Evolutionary conservation across 768 basidiomycete genomes (phyloP), one percentile per base, ranked within the genome.

Genomic region (Psilocybe subaeruginosa): DNA sequence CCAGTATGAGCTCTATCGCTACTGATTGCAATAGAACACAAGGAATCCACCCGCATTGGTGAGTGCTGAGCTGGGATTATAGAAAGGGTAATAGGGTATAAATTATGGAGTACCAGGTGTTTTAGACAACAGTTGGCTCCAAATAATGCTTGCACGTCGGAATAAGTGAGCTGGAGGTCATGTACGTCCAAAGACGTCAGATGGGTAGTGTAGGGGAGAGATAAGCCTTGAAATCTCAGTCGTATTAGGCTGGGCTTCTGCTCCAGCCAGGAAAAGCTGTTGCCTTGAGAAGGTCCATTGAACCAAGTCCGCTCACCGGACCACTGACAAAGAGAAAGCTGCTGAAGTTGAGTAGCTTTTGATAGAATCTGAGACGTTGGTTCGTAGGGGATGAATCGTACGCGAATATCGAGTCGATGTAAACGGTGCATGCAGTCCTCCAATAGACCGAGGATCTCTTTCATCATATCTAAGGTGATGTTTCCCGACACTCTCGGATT

Each of bases 141-240:
- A 48, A 69, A 69, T n/a, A 69, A 48, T 3, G 43, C 30, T 33
- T 64, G 56, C 9, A 60, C 46, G 11, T 66, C 63, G 23, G 60
- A 45, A 49, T 64, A 63, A 14, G 45, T 59, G 14, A 52, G 65
- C 19, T 30, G 54, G 50, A 69, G 60, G 31, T 49, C 19, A 14
- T 52, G 33, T 2, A 60, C 56, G 4, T 54, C 54, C 19, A 69
- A 43, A 17, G 63, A 55, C 6, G 63, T 66, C 8, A 69, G 58
- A 35, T 56, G 56, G 11, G 63, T 19, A 23, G 63, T 51, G 14
- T 46, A 58, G 5, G 66, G 65, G 8, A 63, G 48, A 29, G 39
- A 60, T 31, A 55, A 39, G 17, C 61, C 61, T n/a, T 30, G 29
- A 12, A 66, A 50, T 29, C 64, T 59, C 14, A 69, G 59, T 55